Evolutionary conservation across 2,329 filamentous ascomycete species (phyloP), one percentile per base, ranked within the genome.

Genomic region (Penicillium sp.): DNA sequence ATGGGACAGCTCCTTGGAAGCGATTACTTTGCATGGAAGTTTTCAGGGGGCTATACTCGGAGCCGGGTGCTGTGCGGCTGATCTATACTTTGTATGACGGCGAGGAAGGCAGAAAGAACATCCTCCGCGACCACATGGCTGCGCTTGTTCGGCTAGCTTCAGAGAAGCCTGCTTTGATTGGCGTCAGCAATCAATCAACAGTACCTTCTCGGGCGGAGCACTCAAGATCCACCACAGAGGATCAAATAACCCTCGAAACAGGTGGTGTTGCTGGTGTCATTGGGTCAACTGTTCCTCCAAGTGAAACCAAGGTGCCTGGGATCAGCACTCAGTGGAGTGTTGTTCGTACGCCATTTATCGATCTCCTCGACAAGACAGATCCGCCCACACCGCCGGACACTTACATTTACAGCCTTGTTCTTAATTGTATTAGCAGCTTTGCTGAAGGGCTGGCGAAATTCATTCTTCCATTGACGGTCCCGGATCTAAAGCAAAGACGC

Each of bases 371-470:
- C 77, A 99, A 97, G 73, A 85, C 86, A 0, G 93, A 96, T 48
- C 84, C 93, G 0, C 92, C 93, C 4, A 67, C 80, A 0, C 84
- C 96, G 23, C 94, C 94, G 0, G 93, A 97, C 60, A 96, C 94
- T 0, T 99, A 99, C 69, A 84, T 96, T 8, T 97, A 97, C 75
- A 91, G 89, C 61, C 80, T 99, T 48, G 90, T 93, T 1, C 78
- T 99, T 42, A 89, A 90, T 2, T 97, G 93, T 69, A 89, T 99
- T 59, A 93, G 90, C 45, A 91, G 88, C 1, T 84, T 99, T 50
- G 96, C 93, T 0, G 94, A 99, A 69, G 92, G 91, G 2, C 80
- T 99, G 19, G 94, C 93, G 31, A 96, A 93, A 71, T 96, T 96
- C 65, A 89, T 97, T 47, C 82, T 99, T 15, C 94, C 94, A 0